Evolutionary conservation across 768 basidiomycete species (phyloP), one percentile per base, ranked within the genome.

Genomic region (Dentipellis sp.): DNA sequence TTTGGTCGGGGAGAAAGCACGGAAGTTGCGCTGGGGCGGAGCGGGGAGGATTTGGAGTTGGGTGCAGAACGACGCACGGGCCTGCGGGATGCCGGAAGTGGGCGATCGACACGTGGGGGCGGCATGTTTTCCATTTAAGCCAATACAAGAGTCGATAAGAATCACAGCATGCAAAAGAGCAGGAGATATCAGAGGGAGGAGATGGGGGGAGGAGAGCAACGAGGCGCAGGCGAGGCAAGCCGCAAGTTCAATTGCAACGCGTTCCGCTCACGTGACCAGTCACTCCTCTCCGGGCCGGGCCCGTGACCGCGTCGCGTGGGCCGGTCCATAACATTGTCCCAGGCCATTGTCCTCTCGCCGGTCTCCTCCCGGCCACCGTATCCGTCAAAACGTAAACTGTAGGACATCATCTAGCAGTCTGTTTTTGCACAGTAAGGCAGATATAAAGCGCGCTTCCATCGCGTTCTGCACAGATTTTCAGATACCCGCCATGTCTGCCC

Each of bases 41-140:
- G 4, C 2, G 61, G 56, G 17, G 61, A 62, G n/a, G 61, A 62
- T 16, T 60, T 61, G 10, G 60, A 42, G 29, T 47, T 38, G 12
- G 49, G 29, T 29, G 29, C 23, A 22, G 21, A 29, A 14, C n/a
- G 19, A 49, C 14, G 16, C 16, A 19, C 21, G 9, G 19, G 48
- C 22, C 19, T 42, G 40, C 19, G 40, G 19, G 40, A 42, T 14
- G 40, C 14, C 14, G 40, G 40, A 9, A 17, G 48, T 21, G 19
- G 48, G 29, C 48, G 48, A 34, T 34, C 8, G 48, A 34, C 4
- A 49, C 48, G 29, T 22, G 17, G 4, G 22, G 17, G 48, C 21
- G 48, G 48, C 48, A 50, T 50, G 29, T 50, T 50, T 23, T 50
- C 48, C 48, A 50, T 50, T 29, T 9, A 35, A 22, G 34, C 12